Base-by-base conservation (phyloP, 257 asterid genomes). In the Fraxinus quadrangulata region DNA sequence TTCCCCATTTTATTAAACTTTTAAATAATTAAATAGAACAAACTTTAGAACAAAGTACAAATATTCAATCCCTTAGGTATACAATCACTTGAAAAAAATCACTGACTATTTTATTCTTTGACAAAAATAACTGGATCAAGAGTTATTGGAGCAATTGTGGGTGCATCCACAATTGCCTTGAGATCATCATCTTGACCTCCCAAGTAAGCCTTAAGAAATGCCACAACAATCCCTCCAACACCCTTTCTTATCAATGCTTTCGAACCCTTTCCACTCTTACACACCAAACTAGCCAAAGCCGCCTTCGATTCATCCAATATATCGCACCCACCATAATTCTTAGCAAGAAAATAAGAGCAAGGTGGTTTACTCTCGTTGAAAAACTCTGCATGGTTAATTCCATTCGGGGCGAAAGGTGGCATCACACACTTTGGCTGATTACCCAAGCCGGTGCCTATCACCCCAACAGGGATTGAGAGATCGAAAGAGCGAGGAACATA, bases 301-400 rank as follows among this genome's bases (percentile, higher is more conserved):
- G 79, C 75, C 30, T 79, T 84, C 1, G 80, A 72, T 26, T 88
- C 95, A 67, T 91, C 76, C 81, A 92, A 72, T 47, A 91, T 74
- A 77, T 90, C 93, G 28, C 86, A 85, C 24, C 89, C 92, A 0
- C 97, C 96, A 6, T 88, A 92, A 47, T 88, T 95, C 89, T 76
- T 91, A 2, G 91, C 94, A 4, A 87, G 82, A 71, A 92, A 89
- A 75, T 92, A 92, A 56, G 86, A 88, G 51, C 94, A 88, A 24
- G 96, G 92, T 0, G 95, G 94, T 49, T 76, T 86, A 73, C 95
- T 81, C 90, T 90, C 95, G 70, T 88, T 90, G 42, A 90, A 90
- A 71, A 91, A 91, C 34, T 89, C 92, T 11, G 92, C 83, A 73
- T 89, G 93, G 66, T 89, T 92, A 47, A 81, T 85, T 19, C 95